Evolutionary conservation across 257 asterid species (phyloP).

Genomic region (Solanum piurae): DNA sequence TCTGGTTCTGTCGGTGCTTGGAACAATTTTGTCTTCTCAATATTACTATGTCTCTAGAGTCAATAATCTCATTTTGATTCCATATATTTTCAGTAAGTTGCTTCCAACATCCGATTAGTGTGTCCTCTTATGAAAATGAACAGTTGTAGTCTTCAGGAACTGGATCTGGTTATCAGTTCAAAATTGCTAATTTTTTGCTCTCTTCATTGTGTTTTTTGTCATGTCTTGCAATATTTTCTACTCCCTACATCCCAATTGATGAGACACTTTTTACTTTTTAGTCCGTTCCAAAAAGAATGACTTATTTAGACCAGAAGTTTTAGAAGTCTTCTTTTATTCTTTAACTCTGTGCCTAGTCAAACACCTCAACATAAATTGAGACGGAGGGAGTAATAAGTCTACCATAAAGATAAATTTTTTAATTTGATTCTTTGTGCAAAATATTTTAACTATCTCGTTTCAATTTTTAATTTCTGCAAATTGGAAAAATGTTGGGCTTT

Average conservation of each 20-base stretch:
- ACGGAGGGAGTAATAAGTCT: neutral
- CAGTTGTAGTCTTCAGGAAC: neutral
- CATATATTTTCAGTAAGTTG: neutral
- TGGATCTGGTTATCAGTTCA: neutral
- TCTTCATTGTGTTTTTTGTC: neutral
- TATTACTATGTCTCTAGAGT: neutral
- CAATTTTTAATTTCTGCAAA: neutral
- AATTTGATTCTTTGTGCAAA: neutral
- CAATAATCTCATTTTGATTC: neutral
- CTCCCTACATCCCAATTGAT: neutral
- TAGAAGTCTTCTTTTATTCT: neutral
- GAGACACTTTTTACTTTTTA: neutral
- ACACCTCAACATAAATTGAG: neutral
- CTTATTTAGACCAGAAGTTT: neutral
- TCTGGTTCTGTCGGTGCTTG: neutral
- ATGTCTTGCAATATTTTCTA: neutral
- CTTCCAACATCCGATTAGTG: neutral
- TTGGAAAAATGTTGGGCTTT: neutral
- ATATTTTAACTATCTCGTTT: neutral
- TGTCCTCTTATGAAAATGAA: neutral
- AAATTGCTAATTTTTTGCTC: neutral
- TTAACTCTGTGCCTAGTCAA: neutral
- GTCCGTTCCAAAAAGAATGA: neutral
- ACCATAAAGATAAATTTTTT: neutral
- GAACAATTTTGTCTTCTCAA: neutral